Evolutionary conservation across 768 basidiomycete species (phyloP).

Genomic region (Mycena chlorophos): DNA sequence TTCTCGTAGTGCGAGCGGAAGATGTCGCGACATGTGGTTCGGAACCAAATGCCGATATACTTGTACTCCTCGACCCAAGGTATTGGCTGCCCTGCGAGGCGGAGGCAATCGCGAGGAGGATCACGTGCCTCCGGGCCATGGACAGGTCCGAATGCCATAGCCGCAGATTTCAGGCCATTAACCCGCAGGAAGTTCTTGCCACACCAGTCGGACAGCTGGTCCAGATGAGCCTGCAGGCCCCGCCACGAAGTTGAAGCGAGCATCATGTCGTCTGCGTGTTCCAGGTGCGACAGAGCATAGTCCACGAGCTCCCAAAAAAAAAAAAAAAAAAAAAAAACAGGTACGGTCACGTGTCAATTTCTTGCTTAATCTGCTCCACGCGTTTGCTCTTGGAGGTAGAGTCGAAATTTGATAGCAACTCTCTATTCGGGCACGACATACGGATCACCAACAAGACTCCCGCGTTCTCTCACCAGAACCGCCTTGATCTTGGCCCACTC

Average conservation of each 20-base stretch:
- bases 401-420: too few species aligned
- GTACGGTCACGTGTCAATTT: too few species aligned
- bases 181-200: conserved; percentile 16
- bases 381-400: too few species aligned
- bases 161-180: conserved; percentile 17
- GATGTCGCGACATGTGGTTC: conserved; percentile 2
- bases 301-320: too few species aligned
- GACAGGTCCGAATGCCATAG: conserved; percentile 18
- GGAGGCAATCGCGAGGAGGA: background rate
- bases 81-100: background rate
- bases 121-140: background rate
- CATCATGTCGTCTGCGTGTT: conserved; percentile 1
- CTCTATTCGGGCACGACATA: conserved; percentile 21
- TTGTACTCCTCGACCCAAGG: conserved; percentile 4
- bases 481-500: conserved; percentile 16
- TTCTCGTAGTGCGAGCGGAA: conserved; percentile 3
- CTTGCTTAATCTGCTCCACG: too few species aligned
- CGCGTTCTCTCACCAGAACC: conserved; percentile 6
- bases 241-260: background rate
- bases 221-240: conserved; percentile 6
- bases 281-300: background rate
- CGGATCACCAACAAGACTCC: conserved; percentile 9
- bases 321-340: too few species aligned
- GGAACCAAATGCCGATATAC: conserved; percentile 12
- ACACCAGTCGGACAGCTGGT: conserved; percentile 9